These are phyloP conservation scores for Kwoniella sp. DNA, from an alignment of 768 basidiomycete genomes.

Conservation along the genomic window DNA sequence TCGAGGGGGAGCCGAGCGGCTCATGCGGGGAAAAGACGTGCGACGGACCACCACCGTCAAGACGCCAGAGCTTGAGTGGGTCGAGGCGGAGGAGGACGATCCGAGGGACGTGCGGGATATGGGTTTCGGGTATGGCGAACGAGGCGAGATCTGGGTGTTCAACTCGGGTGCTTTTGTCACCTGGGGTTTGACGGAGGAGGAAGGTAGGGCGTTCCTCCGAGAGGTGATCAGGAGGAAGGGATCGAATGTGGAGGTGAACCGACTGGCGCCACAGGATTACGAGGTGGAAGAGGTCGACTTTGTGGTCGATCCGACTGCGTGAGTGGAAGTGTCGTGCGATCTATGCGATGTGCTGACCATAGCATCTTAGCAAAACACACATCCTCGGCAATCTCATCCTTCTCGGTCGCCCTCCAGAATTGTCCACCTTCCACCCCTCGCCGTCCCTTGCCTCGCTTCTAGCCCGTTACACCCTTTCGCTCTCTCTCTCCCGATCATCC, in stretches of 20 bases:
- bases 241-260: slow-evolving; percentile 60
- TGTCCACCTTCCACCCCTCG: slow-evolving; percentile 56
- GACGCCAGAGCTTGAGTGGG: slow-evolving; percentile 56
- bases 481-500: slow-evolving; percentile 84
- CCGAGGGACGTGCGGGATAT: slow-evolving; percentile 44
- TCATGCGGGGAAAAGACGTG: slow-evolving; percentile 34
- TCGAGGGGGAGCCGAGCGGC: slow-evolving; percentile 30
- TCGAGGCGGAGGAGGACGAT: slow-evolving; percentile 54
- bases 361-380: slow-evolving; percentile 63
- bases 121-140: slow-evolving; percentile 45
- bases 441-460: slow-evolving; percentile 66
- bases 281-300: slow-evolving; percentile 84
- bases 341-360: neutral
- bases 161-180: slow-evolving; percentile 82
- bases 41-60: slow-evolving; percentile 4
- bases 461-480: slow-evolving; percentile 85
- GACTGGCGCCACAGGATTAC: slow-evolving; percentile 63
- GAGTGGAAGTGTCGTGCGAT: slow-evolving; percentile 35
- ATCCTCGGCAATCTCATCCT: slow-evolving; percentile 89
- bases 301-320: slow-evolving; percentile 86
- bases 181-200: slow-evolving; percentile 77
- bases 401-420: slow-evolving; percentile 64
- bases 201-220: slow-evolving; percentile 64
- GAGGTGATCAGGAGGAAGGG: slow-evolving; percentile 59
- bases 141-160: slow-evolving; percentile 83